Percentiles rank a stretch among this genome's conserved stretches.
Evolutionary conservation across 2,329 filamentous ascomycete genomes (phyloP).

Genomic region (Arthrobotrys sphaeroides): DNA sequence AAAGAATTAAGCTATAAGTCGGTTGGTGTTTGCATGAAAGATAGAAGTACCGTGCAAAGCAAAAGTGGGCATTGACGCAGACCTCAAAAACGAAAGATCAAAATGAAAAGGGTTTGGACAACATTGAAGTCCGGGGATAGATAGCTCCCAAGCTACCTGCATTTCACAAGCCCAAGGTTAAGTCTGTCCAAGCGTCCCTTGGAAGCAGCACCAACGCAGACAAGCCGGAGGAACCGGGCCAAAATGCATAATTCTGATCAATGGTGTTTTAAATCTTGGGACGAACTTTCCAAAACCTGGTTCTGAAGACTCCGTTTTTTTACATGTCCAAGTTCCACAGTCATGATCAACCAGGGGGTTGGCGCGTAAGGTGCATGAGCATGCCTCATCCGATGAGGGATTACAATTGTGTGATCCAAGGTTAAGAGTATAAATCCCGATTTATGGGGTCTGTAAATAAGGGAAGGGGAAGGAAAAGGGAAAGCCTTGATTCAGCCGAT

Average conservation of each 20-base stretch:
- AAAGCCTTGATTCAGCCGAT: constrained; percentile 5
- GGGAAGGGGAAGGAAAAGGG: too few species aligned
- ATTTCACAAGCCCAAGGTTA: not conserved
- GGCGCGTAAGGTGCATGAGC: not conserved
- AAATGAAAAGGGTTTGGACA: not conserved
- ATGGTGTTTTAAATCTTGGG: constrained; percentile 19
- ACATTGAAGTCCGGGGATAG: not conserved
- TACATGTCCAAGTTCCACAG: not conserved
- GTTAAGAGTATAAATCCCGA: not conserved
- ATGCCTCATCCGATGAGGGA: constrained; percentile 1
- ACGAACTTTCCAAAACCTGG: not conserved
- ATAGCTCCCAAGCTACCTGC: not conserved
- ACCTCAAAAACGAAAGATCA: not conserved
- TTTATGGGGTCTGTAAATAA: not conserved
- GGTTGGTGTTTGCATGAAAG: not conserved
- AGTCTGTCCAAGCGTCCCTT: not conserved
- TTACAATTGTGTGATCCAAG: constrained; percentile 5
- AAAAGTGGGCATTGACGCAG: not conserved
- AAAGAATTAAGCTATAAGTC: too few species aligned
- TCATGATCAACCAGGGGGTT: constrained; percentile 3
- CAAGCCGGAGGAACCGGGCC: constrained; percentile 5
- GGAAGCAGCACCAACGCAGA: not conserved
- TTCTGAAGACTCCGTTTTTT: not conserved
- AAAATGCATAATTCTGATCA: not conserved
- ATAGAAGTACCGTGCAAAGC: not conserved